These are phyloP conservation scores for Epichloe hybrida DNA, from an alignment of 2,329 filamentous ascomycete species.

Conservation along the genomic window DNA sequence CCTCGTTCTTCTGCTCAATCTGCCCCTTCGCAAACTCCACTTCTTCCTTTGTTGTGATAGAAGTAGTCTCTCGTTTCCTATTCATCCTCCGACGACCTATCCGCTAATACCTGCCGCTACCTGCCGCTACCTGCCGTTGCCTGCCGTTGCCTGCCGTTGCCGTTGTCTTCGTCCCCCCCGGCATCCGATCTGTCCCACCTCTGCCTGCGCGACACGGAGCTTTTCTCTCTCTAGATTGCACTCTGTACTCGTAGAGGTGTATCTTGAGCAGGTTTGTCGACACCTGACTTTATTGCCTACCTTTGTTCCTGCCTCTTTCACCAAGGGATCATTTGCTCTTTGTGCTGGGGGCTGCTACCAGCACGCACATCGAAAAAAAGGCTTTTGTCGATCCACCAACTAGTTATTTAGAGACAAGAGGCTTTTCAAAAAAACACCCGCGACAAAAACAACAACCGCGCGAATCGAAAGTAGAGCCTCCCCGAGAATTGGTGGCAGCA, in stretches of 20 bases:
- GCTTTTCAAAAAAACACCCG: background rate
- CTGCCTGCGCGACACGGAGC: background rate
- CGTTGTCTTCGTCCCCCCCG: background rate
- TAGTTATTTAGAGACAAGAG: background rate
- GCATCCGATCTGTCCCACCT: background rate
- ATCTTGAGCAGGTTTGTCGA: background rate
- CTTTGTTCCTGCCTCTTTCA: background rate
- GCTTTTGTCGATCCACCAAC: background rate
- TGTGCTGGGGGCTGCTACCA: background rate
- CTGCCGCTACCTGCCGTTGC: background rate
- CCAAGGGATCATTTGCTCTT: background rate
- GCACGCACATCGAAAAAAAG: background rate
- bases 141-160: background rate
- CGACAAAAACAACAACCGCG: background rate
- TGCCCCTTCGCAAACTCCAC: background rate
- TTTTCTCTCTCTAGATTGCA: background rate
- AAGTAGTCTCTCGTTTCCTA: conserved; percentile 3
- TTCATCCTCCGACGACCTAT: background rate
- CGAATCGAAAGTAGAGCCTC: background rate
- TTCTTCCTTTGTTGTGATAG: conserved; percentile 2
- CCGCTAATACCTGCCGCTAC: background rate
- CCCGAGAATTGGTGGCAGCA: background rate
- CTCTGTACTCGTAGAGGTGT: background rate
- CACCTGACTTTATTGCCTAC: background rate
- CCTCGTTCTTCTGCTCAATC: background rate